Base-by-base conservation (phyloP, 805 yeast genomes). In the Soucietia sequanensis region DNA sequence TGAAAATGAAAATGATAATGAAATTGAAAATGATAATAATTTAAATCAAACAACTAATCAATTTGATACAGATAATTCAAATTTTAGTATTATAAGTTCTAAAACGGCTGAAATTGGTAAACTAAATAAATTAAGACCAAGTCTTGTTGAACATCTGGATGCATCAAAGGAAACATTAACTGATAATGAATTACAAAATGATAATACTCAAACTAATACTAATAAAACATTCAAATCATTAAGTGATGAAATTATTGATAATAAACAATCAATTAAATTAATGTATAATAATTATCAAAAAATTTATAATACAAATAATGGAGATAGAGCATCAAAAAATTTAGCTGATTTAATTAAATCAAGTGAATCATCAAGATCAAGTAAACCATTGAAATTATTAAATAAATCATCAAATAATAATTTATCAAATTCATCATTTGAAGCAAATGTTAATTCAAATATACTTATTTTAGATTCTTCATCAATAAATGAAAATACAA, bases 101-200 rank as follows among this genome's bases (percentile, higher is more conserved):
- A 49, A 52, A 30, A 53, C 55, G 19, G 61, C 60, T 2, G 59
- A 54, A 12, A 39, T 58, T n/a, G 63, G 59, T 4, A 51, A 45
- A 31, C 19, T 47, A n/a, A 56, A 44, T 36, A 50, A 37, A 7
- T 33, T 35, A 21, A 43, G 44, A 31, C 60, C 66, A 20, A 58
- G 52, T 31, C 37, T 53, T 15, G 45, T 58, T 11, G 52, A 48
- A 11, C 29, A 35, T 30, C 34, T 31, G 30, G 44, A 39, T 16
- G 30, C 39, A 20, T 62, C 68, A 1, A 55, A 47, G 24, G 65
- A 59, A 13, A 54, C 64, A 0, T 50, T 60, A 33, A 39, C 43
- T 5, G 45, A 37, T 13, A 19, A 27, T 27, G 20, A 11, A 11
- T 8, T 8, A 21, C 44, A 50, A 3, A 29, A 34, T 28, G 34